Percentiles rank a stretch among this genome's conserved stretches.
Evolutionary conservation across 2,329 filamentous ascomycete genomes (phyloP).

Genomic region (Talaromyces islandicus): DNA sequence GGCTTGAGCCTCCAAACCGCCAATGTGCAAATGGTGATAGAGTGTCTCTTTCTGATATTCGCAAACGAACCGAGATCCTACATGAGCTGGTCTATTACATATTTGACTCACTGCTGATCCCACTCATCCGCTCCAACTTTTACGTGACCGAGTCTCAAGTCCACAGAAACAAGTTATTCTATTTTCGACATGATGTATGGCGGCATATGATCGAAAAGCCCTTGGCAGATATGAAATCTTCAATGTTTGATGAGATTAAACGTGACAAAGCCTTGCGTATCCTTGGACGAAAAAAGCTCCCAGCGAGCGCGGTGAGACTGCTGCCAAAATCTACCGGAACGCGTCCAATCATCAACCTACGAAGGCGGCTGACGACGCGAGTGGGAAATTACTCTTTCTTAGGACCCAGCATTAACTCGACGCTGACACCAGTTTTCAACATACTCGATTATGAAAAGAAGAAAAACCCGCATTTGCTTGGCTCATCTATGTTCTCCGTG

Average conservation of each 20-base stretch:
- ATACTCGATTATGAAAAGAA: conserved; percentile 71
- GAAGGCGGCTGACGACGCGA: conserved; percentile 53
- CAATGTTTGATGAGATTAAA: conserved; percentile 74
- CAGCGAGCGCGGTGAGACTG: conserved; percentile 72
- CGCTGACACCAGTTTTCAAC: conserved; percentile 68
- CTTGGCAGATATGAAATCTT: conserved; percentile 58
- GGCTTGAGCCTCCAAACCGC: conserved; percentile 59
- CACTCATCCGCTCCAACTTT: conserved; percentile 79
- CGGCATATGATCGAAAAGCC: conserved; percentile 67
- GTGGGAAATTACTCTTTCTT: conserved; percentile 42
- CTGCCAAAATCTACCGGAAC: conserved; percentile 73
- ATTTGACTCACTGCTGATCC: conserved; percentile 87
- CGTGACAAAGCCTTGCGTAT: conserved; percentile 50
- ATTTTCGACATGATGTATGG: conserved; percentile 94
- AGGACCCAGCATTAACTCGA: conserved; percentile 61
- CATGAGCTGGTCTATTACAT: conserved; percentile 84
- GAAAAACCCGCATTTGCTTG: conserved; percentile 56
- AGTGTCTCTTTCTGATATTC: conserved; percentile 63
- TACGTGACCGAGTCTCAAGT: conserved; percentile 87
- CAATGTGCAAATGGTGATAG: conserved; percentile 36
- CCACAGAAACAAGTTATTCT: conserved; percentile 78
- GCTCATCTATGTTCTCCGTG: conserved; percentile 73
- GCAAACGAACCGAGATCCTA: conserved; percentile 73
- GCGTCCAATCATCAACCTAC: conserved; percentile 82
- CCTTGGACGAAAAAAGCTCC: conserved; percentile 59